Evolutionary conservation across 805 yeast genomes (phyloP).

Genomic region (Nakazawaea wyomingensis): DNA sequence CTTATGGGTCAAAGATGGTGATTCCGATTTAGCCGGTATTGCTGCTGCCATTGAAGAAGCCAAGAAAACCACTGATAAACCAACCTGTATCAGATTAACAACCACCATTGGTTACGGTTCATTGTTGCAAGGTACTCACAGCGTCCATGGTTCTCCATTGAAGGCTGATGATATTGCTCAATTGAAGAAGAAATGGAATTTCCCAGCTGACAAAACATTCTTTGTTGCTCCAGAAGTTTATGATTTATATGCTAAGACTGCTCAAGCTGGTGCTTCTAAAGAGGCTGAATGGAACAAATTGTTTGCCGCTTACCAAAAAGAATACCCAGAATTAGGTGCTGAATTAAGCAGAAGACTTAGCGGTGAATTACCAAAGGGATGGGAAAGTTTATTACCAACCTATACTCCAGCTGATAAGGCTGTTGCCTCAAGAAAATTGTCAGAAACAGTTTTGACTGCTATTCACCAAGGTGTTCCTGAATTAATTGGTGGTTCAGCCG

Average conservation of each 20-base stretch:
- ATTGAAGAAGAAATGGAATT: slow-evolving; percentile 78
- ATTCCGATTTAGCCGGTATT: slow-evolving; percentile 70
- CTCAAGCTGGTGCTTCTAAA: slow-evolving; percentile 56
- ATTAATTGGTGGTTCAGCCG: slow-evolving; percentile 97
- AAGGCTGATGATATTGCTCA: slow-evolving; percentile 89
- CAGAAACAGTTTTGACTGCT: slow-evolving; percentile 69
- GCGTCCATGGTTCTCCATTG: slow-evolving; percentile 95
- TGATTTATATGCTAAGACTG: slow-evolving; percentile 56
- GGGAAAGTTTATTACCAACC: slow-evolving; percentile 74
- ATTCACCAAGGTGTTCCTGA: slow-evolving; percentile 72
- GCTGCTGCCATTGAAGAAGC: slow-evolving; percentile 75
- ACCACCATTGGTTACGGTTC: slow-evolving; percentile 97
- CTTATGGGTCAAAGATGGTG: slow-evolving; percentile 70
- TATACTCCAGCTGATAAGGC: slow-evolving; percentile 77
- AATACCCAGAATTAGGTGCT: slow-evolving; percentile 74
- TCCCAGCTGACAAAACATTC: slow-evolving; percentile 78
- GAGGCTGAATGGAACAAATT: slow-evolving; percentile 73
- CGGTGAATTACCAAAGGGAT: slow-evolving; percentile 74
- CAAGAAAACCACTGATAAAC: slow-evolving; percentile 72
- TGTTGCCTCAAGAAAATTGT: slow-evolving; percentile 90
- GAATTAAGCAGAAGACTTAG: slow-evolving; percentile 75
- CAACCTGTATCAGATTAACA: slow-evolving; percentile 80
- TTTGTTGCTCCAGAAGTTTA: slow-evolving; percentile 79
- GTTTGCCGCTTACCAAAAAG: slow-evolving; percentile 53
- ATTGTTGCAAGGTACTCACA: slow-evolving; percentile 72